A percentile compares a stretch with the other conserved stretches of the same genome.
Evolutionary conservation across 345 rosid genomes (phyloP).

Genomic region (Linum usitatissimum): DNA sequence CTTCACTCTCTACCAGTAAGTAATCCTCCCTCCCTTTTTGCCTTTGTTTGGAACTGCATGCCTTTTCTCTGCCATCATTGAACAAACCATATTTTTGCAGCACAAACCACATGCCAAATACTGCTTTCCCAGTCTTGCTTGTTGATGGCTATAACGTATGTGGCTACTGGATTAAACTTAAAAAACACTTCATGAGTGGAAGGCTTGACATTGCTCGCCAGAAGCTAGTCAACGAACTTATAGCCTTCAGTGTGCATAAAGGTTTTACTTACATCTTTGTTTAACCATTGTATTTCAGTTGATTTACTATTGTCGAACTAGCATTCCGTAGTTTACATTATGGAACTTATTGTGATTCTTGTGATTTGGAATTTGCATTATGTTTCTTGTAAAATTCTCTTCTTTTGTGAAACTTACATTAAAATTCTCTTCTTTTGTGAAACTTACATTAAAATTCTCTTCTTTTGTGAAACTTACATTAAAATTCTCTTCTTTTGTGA

Average conservation of each 20-base stretch:
- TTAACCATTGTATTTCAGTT: too few species aligned
- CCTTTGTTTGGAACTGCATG: background rate
- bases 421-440: too few species aligned
- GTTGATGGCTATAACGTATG: constrained; percentile 97
- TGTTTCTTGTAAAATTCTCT: too few species aligned
- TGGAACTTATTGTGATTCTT: too few species aligned
- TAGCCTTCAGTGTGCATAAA: constrained; percentile 56
- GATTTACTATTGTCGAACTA: too few species aligned
- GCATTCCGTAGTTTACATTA: too few species aligned
- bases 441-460: too few species aligned
- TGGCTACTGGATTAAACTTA: constrained; percentile 84
- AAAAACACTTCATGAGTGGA: constrained; percentile 76
- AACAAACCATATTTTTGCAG: constrained; percentile 31
- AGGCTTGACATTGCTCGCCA: constrained; percentile 82
- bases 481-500: too few species aligned
- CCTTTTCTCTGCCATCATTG: constrained; percentile 9
- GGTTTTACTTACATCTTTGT: constrained; percentile 30
- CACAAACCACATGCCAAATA: constrained; percentile 55
- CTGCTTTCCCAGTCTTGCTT: constrained; percentile 79
- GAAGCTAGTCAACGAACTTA: constrained; percentile 69
- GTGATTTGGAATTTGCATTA: too few species aligned
- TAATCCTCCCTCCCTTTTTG: constrained; percentile 28
- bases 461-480: too few species aligned
- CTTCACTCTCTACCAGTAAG: constrained; percentile 73
- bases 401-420: too few species aligned